phyloP scores from a whole-genome alignment of 225 moss, liverwort and hornwort genomes.

The Physcomitrium patens region DNA sequence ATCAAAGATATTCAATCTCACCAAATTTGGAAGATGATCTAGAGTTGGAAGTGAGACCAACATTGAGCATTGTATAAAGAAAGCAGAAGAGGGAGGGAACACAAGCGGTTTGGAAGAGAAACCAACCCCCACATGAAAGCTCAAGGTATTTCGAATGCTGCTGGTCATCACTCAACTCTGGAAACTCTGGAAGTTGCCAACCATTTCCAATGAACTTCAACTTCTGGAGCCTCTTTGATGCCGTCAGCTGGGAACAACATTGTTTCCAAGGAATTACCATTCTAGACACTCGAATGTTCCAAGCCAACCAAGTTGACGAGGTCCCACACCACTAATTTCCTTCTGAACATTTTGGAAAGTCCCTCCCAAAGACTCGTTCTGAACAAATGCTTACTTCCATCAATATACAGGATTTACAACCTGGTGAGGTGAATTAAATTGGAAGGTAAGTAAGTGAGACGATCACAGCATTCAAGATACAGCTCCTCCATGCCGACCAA shows the following conservation, averaged over 20 bases:
- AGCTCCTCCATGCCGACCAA: constrained; percentile 1
- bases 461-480: not conserved
- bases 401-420: not conserved
- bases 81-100: constrained; percentile 20
- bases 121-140: not conserved
- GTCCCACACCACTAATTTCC: constrained; percentile 29
- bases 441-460: not conserved
- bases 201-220: not conserved
- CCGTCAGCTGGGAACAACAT: not conserved
- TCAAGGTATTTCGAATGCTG: constrained; percentile 19
- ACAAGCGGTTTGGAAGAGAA: no score
- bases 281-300: constrained; percentile 2
- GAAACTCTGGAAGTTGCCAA: constrained; percentile 5
- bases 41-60: constrained; percentile 30
- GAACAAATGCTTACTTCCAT: not conserved
- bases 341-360: no score
- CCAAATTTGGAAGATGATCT: constrained; percentile 20
- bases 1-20: not conserved
- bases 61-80: not conserved
- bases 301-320: constrained; percentile 22
- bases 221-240: not conserved
- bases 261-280: not conserved
- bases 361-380: constrained; percentile 18
- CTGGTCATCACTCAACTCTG: constrained; percentile 17
- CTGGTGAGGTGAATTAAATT: constrained; percentile 17